Evolutionary conservation across 2,329 filamentous ascomycete species (phyloP).

Genomic region (Aplosporella prunicola): DNA sequence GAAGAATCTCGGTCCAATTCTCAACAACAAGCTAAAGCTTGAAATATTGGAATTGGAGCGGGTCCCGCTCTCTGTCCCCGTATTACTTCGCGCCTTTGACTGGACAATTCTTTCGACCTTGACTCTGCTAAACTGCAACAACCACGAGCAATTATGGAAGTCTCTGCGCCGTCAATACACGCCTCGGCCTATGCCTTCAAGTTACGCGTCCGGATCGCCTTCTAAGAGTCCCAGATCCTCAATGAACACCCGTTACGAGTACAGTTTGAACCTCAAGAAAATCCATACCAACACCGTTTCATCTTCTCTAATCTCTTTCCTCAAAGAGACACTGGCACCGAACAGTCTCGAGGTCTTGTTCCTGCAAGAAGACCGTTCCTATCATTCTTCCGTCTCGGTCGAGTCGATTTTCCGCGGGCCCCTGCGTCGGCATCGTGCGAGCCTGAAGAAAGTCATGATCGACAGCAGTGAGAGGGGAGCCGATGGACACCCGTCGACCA

Average conservation of each 20-base stretch:
- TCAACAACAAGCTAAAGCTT: conserved; percentile 54
- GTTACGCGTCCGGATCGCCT: conserved; percentile 22
- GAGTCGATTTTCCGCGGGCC: conserved; percentile 62
- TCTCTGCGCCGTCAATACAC: conserved; percentile 50
- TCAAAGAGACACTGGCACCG: conserved; percentile 67
- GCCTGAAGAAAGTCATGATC: conserved; percentile 63
- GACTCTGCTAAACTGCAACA: conserved; percentile 63
- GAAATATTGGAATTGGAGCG: conserved; percentile 67
- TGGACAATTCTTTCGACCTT: conserved; percentile 63
- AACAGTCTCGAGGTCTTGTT: conserved; percentile 74
- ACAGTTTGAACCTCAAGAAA: conserved; percentile 55
- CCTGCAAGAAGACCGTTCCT: conserved; percentile 55
- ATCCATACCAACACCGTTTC: conserved; percentile 69
- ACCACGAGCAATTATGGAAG: conserved; percentile 68
- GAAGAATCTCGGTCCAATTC: conserved; percentile 26
- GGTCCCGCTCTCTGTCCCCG: conserved; percentile 60
- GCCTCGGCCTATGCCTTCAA: conserved; percentile 24
- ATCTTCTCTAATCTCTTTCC: conserved; percentile 58
- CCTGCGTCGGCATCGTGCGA: conserved; percentile 59
- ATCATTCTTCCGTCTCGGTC: conserved; percentile 52
- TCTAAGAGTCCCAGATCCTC: conserved; percentile 12
- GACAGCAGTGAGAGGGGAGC: conserved; percentile 54
- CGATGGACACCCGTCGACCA: conserved; percentile 29
- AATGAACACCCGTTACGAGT: conserved; percentile 27
- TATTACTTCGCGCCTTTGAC: conserved; percentile 62